These are phyloP conservation scores for Rhodotorula sp. DNA, from an alignment of 1,284 basidiomycete genomes.

Conservation along the genomic window DNA sequence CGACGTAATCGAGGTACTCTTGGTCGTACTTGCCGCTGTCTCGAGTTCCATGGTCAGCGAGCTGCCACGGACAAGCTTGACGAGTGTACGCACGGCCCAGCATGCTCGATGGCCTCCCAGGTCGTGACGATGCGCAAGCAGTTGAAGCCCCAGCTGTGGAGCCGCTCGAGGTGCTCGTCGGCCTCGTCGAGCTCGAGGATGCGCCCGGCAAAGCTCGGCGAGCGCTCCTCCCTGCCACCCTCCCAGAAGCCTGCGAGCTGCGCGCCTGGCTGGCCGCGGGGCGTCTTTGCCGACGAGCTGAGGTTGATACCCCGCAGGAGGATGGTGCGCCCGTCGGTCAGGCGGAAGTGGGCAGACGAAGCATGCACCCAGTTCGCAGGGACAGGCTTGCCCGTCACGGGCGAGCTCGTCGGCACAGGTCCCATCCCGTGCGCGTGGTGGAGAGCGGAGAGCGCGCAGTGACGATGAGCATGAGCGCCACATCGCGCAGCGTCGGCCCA, in stretches of 20 bases:
- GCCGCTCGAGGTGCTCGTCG: slow-evolving; percentile 80
- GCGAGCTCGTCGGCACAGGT: slow-evolving; percentile 54
- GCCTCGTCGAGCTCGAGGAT: slow-evolving; percentile 82
- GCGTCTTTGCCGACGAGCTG: slow-evolving; percentile 82
- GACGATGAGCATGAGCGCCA: not conserved
- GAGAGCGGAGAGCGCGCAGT: not conserved
- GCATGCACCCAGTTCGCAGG: slow-evolving; percentile 48
- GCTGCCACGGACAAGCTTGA: not conserved
- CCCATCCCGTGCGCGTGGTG: slow-evolving; percentile 1
- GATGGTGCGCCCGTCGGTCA: slow-evolving; percentile 76
- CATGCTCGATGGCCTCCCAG: slow-evolving; percentile 93
- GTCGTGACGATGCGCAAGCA: slow-evolving; percentile 86
- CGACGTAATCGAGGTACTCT: slow-evolving; percentile 88
- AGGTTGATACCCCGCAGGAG: slow-evolving; percentile 91
- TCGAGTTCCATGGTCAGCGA: slow-evolving; percentile 2
- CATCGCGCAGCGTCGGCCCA: not conserved
- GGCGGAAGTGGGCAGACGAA: slow-evolving; percentile 73
- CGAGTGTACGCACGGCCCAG: slow-evolving; percentile 74
- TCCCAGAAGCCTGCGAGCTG: slow-evolving; percentile 84
- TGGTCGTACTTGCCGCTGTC: slow-evolving; percentile 82
- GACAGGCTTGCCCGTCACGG: slow-evolving; percentile 65
- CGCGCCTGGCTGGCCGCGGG: slow-evolving; percentile 68
- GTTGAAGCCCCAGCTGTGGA: slow-evolving; percentile 93
- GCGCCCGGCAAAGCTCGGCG: slow-evolving; percentile 69
- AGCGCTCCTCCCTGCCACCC: slow-evolving; percentile 67